Base-by-base conservation (phyloP, 352 stramenopile species). In the Aphanomyces cochlioides region DNA sequence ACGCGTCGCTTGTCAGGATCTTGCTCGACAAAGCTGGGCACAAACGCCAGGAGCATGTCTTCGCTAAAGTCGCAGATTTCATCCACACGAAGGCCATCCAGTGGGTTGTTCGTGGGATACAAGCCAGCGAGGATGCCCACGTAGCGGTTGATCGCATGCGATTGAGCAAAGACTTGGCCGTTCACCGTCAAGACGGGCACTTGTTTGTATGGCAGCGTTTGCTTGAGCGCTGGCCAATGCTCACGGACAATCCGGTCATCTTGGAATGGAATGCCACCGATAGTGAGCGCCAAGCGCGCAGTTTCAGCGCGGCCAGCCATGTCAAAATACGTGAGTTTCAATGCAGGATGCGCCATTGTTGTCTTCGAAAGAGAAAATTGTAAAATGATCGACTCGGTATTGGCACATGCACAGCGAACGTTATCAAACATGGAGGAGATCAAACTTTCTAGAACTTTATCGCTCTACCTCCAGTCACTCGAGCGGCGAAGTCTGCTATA, bases 241-340 rank as follows among this genome's bases (percentile, higher is more conserved):
- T 76, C 68, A 5, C 37, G 50, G 13, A 64, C 63, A n/a, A 89
- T 66, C 39, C 80, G 81, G 21, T 86, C 78, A 72, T 89, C 79
- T 41, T 87, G 77, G 48, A 89, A 89, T 10, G 61, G 38, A 45
- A 89, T 66, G 19, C 72, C 73, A 17, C 60, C 74, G n/a, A 87
- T 74, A 13, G 77, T 77, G n/a, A 89, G 56, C 48, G 80, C 78
- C 39, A 88, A 61, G 0, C 82, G 79, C 50, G 81, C 84, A 2
- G 77, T 61, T 75, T 89, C 82, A 41, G 80, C 82, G 34, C 82
- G 79, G 0, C 80, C 82, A 50, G 75, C 63, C 47, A 79, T 73
- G 48, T 83, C 78, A 37, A 89, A 83, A 66, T 88, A 89, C 40
- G 77, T 82, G 28, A 89, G 39, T 64, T 84, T 88, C 40, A 89